Evolutionary conservation across 495 filamentous ascomycete genomes (phyloP).

Genomic region (Talaromyces wortmannii): DNA sequence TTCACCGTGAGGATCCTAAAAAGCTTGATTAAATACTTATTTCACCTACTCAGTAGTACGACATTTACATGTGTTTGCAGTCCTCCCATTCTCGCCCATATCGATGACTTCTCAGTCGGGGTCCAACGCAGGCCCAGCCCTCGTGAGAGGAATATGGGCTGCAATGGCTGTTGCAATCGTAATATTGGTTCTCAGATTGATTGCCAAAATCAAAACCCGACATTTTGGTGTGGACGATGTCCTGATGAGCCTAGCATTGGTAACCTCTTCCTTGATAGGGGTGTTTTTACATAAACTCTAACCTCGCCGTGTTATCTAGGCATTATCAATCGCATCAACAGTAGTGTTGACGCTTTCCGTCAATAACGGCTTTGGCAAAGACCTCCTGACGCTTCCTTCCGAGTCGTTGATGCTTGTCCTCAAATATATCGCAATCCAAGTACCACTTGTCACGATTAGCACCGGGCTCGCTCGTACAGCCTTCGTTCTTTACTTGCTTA

Average conservation of each 20-base stretch:
- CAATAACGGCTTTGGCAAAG: slow-evolving; percentile 15
- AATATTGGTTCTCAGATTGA: slow-evolving; percentile 12
- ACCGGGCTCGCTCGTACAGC: slow-evolving; percentile 20
- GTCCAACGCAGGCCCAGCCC: slow-evolving; percentile 9
- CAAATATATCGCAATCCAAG: slow-evolving; percentile 4
- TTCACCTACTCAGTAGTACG: too few species aligned
- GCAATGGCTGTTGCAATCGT: slow-evolving; percentile 12
- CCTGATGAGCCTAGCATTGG: slow-evolving; percentile 19
- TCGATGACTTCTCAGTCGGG: background rate
- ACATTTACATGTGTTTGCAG: too few species aligned
- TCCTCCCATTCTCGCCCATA: too few species aligned
- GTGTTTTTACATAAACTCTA: too few species aligned
- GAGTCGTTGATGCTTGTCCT: slow-evolving; percentile 18
- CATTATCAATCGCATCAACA: slow-evolving; percentile 11
- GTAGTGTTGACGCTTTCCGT: slow-evolving; percentile 12
- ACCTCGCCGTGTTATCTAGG: background rate
- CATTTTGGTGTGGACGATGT: slow-evolving; percentile 20
- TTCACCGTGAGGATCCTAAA: too few species aligned
- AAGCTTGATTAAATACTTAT: too few species aligned
- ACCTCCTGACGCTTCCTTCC: background rate
- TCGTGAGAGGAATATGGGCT: slow-evolving; percentile 19
- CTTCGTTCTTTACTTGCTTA: slow-evolving; percentile 31
- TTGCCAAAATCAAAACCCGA: slow-evolving; percentile 16
- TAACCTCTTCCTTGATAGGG: slow-evolving; percentile 5
- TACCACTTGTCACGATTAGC: slow-evolving; percentile 7